phyloP scores from a whole-genome alignment of 2,329 filamentous ascomycete genomes.

The Fusarium kyushuense region DNA sequence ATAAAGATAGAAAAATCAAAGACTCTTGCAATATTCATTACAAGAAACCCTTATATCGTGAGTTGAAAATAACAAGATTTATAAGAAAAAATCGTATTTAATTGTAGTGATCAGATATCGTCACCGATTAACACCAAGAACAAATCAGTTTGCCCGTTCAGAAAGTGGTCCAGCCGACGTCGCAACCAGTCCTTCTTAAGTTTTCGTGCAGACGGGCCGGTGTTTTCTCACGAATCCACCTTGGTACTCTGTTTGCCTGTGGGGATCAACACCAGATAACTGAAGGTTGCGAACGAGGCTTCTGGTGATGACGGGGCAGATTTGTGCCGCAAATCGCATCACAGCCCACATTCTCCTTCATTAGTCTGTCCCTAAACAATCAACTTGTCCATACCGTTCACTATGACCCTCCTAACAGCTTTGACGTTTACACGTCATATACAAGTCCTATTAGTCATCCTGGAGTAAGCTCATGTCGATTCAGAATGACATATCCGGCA shows the following conservation, averaged over 20 bases:
- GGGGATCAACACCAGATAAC: neutral
- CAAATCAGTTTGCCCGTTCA: neutral
- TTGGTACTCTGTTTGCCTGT: neutral
- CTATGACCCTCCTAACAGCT: neutral
- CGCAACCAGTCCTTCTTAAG: neutral
- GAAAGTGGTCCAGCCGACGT: conserved; percentile 3
- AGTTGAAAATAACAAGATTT: no score
- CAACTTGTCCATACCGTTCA: neutral
- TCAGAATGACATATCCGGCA: neutral
- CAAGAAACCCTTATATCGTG: neutral
- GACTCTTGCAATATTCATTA: conserved; percentile 11
- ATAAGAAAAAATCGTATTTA: neutral
- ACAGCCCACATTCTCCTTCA: neutral
- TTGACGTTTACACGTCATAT: neutral
- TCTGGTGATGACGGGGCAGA: neutral
- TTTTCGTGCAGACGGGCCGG: neutral
- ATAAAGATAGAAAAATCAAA: conserved; percentile 30
- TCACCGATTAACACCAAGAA: neutral
- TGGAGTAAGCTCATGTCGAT: neutral
- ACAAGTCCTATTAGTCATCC: conserved; percentile 16
- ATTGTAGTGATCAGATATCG: neutral
- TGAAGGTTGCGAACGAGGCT: neutral
- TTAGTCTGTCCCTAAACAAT: neutral
- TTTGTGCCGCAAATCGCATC: neutral
- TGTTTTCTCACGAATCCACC: neutral